Base-by-base conservation (phyloP, 768 basidiomycete species). In the Clavulina sp. region DNA sequence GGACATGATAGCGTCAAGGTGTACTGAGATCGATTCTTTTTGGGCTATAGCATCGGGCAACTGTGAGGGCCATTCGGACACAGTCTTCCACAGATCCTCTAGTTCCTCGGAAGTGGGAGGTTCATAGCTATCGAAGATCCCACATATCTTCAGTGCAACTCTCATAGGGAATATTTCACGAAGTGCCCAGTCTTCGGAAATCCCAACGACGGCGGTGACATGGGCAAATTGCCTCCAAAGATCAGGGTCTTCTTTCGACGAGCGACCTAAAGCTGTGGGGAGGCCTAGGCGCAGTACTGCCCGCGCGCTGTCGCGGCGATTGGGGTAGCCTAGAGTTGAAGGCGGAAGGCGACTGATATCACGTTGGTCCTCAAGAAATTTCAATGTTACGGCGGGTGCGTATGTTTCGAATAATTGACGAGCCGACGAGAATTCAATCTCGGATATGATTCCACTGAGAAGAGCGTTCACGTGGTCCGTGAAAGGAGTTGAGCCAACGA, bases 381-480 rank as follows among this genome's bases (percentile, higher is more conserved):
- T 80, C 57, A 68, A 73, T 0, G 83, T 79, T 48, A 89, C 69
- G 57, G 85, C 85, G 5, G 77, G 74, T 1, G 82, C 80, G 61
- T 93, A 89, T 5, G 77, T 72, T 56, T 78, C 72, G 58, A 87
- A 95, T 2, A 97, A 72, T 4, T 71, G 68, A 4, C 77, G 71
- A 16, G 81, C 66, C 2, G 66, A 66, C 5, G 63, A 57, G 38
- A 96, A 62, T 13, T 86, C 87, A 44, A 97, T 69, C 5, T 81
- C 70, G 48, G 68, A 61, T 0, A 84, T 74, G 21, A 83, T 78
- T 4, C 76, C 76, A 16, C 58, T 59, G 33, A 96, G 66, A 34
- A 83, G 69, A 5, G 71, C 68, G 52, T 71, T 64, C 40, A 75
- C 66, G 51, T 69, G 65, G 23, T 7, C 36, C 29, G 50, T 56